Evolutionary conservation across 768 basidiomycete species (phyloP), one percentile per base, ranked within the genome.

Genomic region (Exsudoporus frostii): DNA sequence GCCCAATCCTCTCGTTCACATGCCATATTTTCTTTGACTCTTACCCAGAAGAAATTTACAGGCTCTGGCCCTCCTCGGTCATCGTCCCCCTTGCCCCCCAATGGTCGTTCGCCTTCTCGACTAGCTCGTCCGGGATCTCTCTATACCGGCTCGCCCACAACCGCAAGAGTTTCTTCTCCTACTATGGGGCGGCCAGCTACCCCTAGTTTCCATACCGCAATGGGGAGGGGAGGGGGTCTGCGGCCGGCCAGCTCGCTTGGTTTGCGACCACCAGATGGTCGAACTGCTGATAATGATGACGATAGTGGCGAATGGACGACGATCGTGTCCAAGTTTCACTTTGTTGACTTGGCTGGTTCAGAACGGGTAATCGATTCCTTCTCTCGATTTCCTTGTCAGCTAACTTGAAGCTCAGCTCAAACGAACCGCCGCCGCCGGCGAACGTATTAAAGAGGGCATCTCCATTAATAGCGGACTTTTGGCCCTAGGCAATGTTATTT

Each of bases 381-480:
- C 54, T 55, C 29, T 7, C n/a, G 47, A 43, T 37, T 19, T 48
- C 22, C 29, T 43, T 48, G 38, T 48, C 24, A 50, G 55, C 64
- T 66, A 54, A 65, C 48, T 50, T 54, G 25, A 51, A 57, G 60
- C 59, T 38, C 62, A 93, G 90, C 79, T 99, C 43, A 99, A 99
- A 72, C 86, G 97, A 39, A 99, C 97, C 9, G 91, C 94, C 1
- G 97, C 96, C 5, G 87, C 86, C 9, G 97, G 97, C 5, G 96
- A 98, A 57, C 88, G 96, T 51, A 92, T 96, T 71, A 98, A 93
- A 70, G 97, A 98, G 73, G 96, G 96, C n/a, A 97, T 97, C 49
- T 93, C 92, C 27, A 98, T 98, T 75, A 99, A 99, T 75, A 90
- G 91, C 56, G 97, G 97, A 55, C 83, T 99, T 32, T 80, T 94